Evolutionary conservation across 352 stramenopile genomes (phyloP).

Genomic region (Stramenopiles sp.): DNA sequence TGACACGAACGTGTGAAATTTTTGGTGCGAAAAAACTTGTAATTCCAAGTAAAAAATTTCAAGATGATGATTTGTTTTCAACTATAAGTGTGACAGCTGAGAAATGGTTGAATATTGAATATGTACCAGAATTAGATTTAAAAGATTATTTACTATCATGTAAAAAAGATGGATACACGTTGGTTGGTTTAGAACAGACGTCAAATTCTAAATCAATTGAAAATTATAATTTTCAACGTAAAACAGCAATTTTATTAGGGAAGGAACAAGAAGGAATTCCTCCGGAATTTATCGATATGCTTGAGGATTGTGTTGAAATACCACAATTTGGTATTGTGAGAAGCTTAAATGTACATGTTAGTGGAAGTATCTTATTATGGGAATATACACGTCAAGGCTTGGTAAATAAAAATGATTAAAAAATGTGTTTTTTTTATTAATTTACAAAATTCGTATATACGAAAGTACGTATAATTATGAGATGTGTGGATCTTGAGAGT

Average conservation of each 20-base stretch:
- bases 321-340: constrained; percentile 86
- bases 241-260: constrained; percentile 77
- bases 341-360: constrained; percentile 91
- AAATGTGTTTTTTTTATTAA: too few relatives aligned
- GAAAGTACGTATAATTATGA: too few relatives aligned
- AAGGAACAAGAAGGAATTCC: constrained; percentile 90
- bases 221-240: constrained; percentile 53
- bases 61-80: constrained; percentile 65
- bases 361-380: constrained; percentile 78
- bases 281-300: constrained; percentile 69
- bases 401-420: too few relatives aligned
- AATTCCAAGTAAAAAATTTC: constrained; percentile 49
- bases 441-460: too few relatives aligned
- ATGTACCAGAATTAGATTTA: constrained; percentile 21
- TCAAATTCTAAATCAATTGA: constrained; percentile 58
- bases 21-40: constrained; percentile 69
- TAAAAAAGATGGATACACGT: constrained; percentile 61
- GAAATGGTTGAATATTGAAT: constrained; percentile 79
- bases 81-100: constrained; percentile 68
- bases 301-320: constrained; percentile 92
- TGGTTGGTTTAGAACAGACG: constrained; percentile 84
- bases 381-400: constrained; percentile 78
- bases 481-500: too few relatives aligned
- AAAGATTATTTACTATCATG: constrained; percentile 34
- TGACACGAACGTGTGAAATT: constrained; percentile 79